Conservation (phyloP, 2,329 filamentous ascomycete species). For the Gremmenia infestans region DNA sequence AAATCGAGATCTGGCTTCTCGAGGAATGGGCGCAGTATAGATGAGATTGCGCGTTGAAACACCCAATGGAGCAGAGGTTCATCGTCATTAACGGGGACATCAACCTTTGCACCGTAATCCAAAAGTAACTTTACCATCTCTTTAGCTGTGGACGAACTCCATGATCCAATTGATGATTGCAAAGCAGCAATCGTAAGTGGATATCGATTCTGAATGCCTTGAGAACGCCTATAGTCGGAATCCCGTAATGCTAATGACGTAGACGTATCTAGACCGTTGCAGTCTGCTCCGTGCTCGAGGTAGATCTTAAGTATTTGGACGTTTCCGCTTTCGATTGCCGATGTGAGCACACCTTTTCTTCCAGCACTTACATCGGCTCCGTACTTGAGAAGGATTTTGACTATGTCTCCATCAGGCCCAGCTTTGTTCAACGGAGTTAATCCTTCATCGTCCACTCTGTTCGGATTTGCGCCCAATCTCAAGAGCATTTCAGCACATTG, state of each 20-base stretch:
- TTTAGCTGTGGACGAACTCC: not conserved
- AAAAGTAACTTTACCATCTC: not conserved
- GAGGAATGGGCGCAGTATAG: conserved; percentile 5
- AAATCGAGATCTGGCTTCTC: not conserved
- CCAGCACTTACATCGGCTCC: conserved; percentile 6
- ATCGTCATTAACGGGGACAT: not conserved
- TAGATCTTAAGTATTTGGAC: not conserved
- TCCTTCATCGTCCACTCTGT: not conserved
- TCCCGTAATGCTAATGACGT: not conserved
- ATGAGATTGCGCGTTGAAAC: not conserved
- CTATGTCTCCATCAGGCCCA: not conserved
- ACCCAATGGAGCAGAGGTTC: not conserved
- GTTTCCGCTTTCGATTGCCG: not conserved
- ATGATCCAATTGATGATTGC: not conserved
- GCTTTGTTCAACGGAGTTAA: conserved; percentile 3
- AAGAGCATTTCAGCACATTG: not conserved
- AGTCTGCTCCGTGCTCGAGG: conserved; percentile 1
- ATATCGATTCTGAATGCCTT: not conserved
- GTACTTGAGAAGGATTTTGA: conserved; percentile 1
- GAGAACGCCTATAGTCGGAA: not conserved
- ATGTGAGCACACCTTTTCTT: not conserved
- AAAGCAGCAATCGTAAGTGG: not conserved
- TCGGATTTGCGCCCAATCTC: conserved; percentile 2
- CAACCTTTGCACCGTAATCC: conserved; percentile 1
- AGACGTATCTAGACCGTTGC: conserved; percentile 1